Evolutionary conservation across 169 alveolate species (phyloP).

Genomic region (Plasmodium vinckei): DNA sequence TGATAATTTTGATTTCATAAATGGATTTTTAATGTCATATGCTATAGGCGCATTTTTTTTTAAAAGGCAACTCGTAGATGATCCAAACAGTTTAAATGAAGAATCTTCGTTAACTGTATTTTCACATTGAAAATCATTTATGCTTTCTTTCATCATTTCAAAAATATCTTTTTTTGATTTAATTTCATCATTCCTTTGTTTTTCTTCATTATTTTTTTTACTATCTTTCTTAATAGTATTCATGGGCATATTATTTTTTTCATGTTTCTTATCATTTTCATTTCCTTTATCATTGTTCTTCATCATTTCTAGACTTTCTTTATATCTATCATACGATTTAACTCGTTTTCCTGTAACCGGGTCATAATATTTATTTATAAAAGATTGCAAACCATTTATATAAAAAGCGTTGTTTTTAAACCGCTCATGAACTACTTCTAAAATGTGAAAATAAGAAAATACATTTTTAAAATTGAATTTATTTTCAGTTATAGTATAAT

Average conservation of each 20-base stretch:
- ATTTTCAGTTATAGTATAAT: constrained; percentile 66
- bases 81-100: constrained; percentile 72
- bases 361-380: constrained; percentile 74
- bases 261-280: not conserved
- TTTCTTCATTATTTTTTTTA: not conserved
- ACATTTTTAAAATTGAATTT: constrained; percentile 72
- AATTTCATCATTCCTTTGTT: not conserved
- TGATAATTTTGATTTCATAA: constrained; percentile 79
- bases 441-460: constrained; percentile 71
- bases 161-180: constrained; percentile 37
- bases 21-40: constrained; percentile 82
- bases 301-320: constrained; percentile 30
- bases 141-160: constrained; percentile 38
- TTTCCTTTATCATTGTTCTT: constrained; percentile 17
- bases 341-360: constrained; percentile 66
- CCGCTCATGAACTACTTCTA: constrained; percentile 73
- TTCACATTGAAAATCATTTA: constrained; percentile 21
- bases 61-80: constrained; percentile 58
- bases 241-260: not conserved
- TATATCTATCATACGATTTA: constrained; percentile 57
- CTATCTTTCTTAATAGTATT: not conserved
- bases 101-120: constrained; percentile 55
- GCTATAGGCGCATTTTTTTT: constrained; percentile 82
- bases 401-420: constrained; percentile 66
- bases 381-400: constrained; percentile 67